Base-by-base conservation (phyloP, 129 eudicot genomes). In the Pulicaria dysenterica region DNA sequence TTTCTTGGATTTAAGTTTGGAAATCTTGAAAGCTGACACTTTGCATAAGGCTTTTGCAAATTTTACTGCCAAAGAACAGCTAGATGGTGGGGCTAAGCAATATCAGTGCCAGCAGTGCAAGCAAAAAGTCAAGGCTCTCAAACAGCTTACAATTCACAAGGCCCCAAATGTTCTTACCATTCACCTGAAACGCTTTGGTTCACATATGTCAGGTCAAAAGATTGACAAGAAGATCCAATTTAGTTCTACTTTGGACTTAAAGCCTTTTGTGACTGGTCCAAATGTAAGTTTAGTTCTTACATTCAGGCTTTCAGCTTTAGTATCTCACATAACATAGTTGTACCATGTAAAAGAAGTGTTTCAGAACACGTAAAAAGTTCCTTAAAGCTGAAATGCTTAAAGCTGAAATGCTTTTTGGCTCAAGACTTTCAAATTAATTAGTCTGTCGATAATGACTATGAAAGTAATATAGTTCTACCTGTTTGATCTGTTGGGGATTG, bases 1-100 rank as follows among this genome's bases (percentile, higher is more conserved):
- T 2, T 94, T 94, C 70, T 77, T 94, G 78, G 99, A 94, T 82
- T 79, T 94, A 69, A 94, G 99, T 80, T 91, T 94, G 7, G 99
- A 90, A 70, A 94, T 94, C 49, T 48, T 61, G 5, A 94, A 75
- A 75, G 97, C 99, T 8, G 99, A 90, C 63, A 85, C 92, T 53
- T 70, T 94, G 73, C 7, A 66, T 0, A 90, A 88, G 72, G 99
- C 97, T 31, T 91, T 94, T 47, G 74, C 70, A 46, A 88, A 94
- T 77, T 94, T 94, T 70, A 94, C 96, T 4, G 89, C 93, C 50
- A 78, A 84, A 74, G 99, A 94, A 77, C 89, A 80, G 31, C 78
- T 94, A 69, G 99, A 94, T 72, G 97, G 96, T 58, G 99, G 97
- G 51, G 96, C 81, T 41, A 87, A 79, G 76, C 90, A 84, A 43